Base-by-base conservation (phyloP, 169 alveolate species). In the Amoebophrya sp. region DNA sequence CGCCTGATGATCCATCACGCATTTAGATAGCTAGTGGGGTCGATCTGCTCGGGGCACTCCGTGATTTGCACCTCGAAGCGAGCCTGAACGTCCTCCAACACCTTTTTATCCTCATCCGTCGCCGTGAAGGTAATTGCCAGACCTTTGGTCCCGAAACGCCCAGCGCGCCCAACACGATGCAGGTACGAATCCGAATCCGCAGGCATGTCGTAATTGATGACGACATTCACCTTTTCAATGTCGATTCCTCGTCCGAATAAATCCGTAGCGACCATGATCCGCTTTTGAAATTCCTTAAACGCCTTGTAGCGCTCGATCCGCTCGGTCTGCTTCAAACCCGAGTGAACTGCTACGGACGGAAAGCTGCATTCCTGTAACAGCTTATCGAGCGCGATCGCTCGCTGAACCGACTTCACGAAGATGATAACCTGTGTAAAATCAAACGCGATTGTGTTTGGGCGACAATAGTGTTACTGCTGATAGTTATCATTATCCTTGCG, bases 61-160 rank as follows among this genome's bases (percentile, higher is more conserved):
- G 98, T 97, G 93, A 98, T 97, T 93, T 97, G 98, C 83, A 98
- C 99, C 94, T 98, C 99, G 95, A 98, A 98, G 93, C 99, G 96
- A 92, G 97, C 96, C 94, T 98, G 99, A 89, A 98, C 99, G 90
- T 97, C 99, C 93, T 98, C 97, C 89, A 99, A 96, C 53, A 98
- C 97, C 91, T 96, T 95, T 89, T 98, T 96, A 95, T 99, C 99
- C 66, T 97, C 99, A 77, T 97, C 97, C 38, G 98, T 94, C 7
- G 91, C 39, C 29, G 98, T 97, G 95, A 99, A 98, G 91, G 99
- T 97, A 92, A 99, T 97, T 39, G 99, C 99, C 40, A 98, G 95
- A 10, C 99, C 99, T 94, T 98, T 98, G n/a, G 99, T 98, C 23
- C 99, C 99, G 97, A 98, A 98, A 95, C 99, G 96, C 40, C 99